Evolutionary conservation across 495 filamentous ascomycete species (phyloP).

Genomic region (Penicillium fimorum): DNA sequence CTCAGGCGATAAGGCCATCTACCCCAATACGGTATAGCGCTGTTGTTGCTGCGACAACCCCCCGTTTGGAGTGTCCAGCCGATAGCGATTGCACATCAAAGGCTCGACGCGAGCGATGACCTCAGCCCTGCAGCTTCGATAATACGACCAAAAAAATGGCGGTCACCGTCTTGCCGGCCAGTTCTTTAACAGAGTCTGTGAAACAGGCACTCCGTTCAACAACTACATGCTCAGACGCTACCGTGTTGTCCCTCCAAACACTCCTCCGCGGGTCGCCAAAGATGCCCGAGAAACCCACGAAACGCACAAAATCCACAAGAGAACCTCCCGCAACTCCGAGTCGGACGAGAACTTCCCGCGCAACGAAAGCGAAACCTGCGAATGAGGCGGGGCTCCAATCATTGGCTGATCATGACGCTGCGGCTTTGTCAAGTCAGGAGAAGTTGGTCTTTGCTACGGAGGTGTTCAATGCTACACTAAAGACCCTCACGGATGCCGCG

Average conservation of each 20-base stretch:
- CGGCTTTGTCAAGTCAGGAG: conserved; percentile 55
- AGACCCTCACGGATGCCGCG: conserved; percentile 68
- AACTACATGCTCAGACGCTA: conserved; percentile 48
- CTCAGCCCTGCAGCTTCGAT: conserved; percentile 15
- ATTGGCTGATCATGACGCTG: conserved; percentile 35
- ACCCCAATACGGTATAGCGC: conserved; percentile 23
- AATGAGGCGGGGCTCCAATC: conserved; percentile 30
- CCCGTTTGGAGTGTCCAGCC: conserved; percentile 16
- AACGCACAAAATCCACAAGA: conserved; percentile 28
- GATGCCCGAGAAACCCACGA: conserved; percentile 26
- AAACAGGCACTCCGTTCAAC: conserved; percentile 50
- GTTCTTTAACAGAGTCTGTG: conserved; percentile 43
- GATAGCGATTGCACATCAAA: conserved; percentile 30
- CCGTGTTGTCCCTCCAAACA: conserved; percentile 45
- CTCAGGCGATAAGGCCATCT: conserved; percentile 24
- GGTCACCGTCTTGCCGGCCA: conserved; percentile 36
- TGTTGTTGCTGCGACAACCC: conserved; percentile 46
- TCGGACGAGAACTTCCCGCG: conserved; percentile 36
- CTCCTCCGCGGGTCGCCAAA: conserved; percentile 40
- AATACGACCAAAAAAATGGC: conserved; percentile 31
- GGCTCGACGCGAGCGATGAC: conserved; percentile 20
- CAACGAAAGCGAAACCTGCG: conserved; percentile 35
- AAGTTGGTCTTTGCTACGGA: conserved; percentile 74
- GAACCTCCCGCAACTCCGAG: conserved; percentile 16
- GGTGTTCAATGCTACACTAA: conserved; percentile 74